These are phyloP conservation scores for Penicillium salamii DNA, from an alignment of 495 filamentous ascomycete genomes.

Conservation along the genomic window DNA sequence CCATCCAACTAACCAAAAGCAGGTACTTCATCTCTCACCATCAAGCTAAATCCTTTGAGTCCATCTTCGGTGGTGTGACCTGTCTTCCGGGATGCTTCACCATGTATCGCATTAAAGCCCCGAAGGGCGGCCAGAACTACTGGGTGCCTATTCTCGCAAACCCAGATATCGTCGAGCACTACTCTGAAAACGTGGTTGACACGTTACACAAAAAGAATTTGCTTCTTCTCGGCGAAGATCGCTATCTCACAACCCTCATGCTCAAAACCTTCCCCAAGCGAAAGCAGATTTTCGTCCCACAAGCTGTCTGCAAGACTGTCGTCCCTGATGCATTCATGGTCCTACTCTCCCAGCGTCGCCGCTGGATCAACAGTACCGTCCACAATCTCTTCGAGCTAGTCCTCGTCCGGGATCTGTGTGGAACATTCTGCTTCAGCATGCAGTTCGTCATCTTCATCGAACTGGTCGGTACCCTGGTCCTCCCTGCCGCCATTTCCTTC, in stretches of 20 bases:
- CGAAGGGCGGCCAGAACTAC: slow-evolving; percentile 97
- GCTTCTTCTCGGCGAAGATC: slow-evolving; percentile 92
- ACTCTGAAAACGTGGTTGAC: slow-evolving; percentile 99
- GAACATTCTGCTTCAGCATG: slow-evolving; percentile 99
- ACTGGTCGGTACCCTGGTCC: slow-evolving; percentile 87
- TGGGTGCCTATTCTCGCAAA: slow-evolving; percentile 99
- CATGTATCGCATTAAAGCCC: slow-evolving; percentile 99
- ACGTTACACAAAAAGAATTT: slow-evolving; percentile 98
- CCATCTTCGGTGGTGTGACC: slow-evolving; percentile 97
- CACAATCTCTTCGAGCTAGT: slow-evolving; percentile 98
- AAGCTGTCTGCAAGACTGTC: slow-evolving; percentile 97
- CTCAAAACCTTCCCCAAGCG: slow-evolving; percentile 98
- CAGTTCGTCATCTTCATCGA: slow-evolving; percentile 98
- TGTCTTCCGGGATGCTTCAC: slow-evolving; percentile 99
- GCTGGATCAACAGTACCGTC: slow-evolving; percentile 99
- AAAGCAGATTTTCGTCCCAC: slow-evolving; percentile 97
- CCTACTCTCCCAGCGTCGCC: slow-evolving; percentile 85
- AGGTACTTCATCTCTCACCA: slow-evolving; percentile 98
- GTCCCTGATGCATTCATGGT: slow-evolving; percentile 93
- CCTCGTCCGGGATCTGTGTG: slow-evolving; percentile 92
- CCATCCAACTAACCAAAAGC: slow-evolving; percentile 11
- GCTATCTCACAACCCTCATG: slow-evolving; percentile 96
- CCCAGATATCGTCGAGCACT: slow-evolving; percentile 97
- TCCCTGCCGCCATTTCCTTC: slow-evolving; percentile 94
- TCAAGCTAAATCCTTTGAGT: slow-evolving; percentile 94